Conservation (phyloP, 495 filamentous ascomycete genomes). For the Hyaloscypha bicolor region DNA sequence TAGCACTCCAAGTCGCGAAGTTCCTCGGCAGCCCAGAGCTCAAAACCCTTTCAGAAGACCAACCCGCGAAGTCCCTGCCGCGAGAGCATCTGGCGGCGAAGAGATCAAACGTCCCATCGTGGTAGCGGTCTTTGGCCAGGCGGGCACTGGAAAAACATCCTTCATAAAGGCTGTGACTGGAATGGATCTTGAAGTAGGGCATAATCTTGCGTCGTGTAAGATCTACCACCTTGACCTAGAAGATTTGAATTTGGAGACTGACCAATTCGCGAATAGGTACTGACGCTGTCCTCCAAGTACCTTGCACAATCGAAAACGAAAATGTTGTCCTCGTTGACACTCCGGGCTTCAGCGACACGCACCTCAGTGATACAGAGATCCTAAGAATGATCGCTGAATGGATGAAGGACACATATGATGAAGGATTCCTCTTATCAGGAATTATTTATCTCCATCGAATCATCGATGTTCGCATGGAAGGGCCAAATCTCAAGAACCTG, state of each 20-base stretch:
- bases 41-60: too few relatives aligned
- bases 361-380: conserved; percentile 42
- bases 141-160: conserved; percentile 29
- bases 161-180: conserved; percentile 26
- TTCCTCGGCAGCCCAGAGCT: too few relatives aligned
- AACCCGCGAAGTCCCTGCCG: too few relatives aligned
- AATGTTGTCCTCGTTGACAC: conserved; percentile 45
- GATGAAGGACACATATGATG: conserved; percentile 35
- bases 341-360: conserved; percentile 55
- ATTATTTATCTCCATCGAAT: conserved; percentile 55
- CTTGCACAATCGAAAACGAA: conserved; percentile 22
- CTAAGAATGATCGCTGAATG: conserved; percentile 40
- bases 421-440: conserved; percentile 35
- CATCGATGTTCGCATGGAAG: conserved; percentile 40
- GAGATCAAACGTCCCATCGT: conserved; percentile 4
- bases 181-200: conserved; percentile 22
- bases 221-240: neutral
- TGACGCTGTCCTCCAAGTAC: conserved; percentile 19
- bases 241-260: neutral
- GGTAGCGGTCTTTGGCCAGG: conserved; percentile 28
- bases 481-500: conserved; percentile 38
- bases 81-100: too few relatives aligned
- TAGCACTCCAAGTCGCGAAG: too few relatives aligned
- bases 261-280: conserved; percentile 24
- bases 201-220: conserved; percentile 27